phyloP scores from a whole-genome alignment of 2,329 filamentous ascomycete genomes.

The Talaromyces pinophilus region DNA sequence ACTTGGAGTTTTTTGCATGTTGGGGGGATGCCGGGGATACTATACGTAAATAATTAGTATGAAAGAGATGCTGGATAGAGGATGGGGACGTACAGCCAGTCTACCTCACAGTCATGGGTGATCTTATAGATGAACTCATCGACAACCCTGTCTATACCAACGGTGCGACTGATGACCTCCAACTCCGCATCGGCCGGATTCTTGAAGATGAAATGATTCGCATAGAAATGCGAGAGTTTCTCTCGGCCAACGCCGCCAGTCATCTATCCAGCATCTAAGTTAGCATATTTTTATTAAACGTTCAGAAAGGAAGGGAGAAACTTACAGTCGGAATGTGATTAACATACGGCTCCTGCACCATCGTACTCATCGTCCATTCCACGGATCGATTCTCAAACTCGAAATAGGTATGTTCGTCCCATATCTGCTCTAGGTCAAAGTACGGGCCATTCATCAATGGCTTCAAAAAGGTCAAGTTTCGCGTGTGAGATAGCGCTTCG shows the following conservation, averaged over 20 bases:
- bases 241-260: constrained; percentile 70
- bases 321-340: constrained; percentile 72
- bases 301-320: neutral
- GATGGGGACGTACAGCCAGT: constrained; percentile 62
- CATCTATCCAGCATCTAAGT: constrained; percentile 33
- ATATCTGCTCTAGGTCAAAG: constrained; percentile 75
- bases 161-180: constrained; percentile 69
- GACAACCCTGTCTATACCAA: constrained; percentile 70
- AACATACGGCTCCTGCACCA: constrained; percentile 77
- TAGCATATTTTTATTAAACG: neutral
- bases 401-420: constrained; percentile 74
- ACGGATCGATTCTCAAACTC: constrained; percentile 71
- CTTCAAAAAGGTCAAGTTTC: constrained; percentile 67
- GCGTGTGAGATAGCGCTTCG: constrained; percentile 66
- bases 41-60: neutral
- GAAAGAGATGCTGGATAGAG: neutral
- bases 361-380: constrained; percentile 74
- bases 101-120: constrained; percentile 63
- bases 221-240: constrained; percentile 67
- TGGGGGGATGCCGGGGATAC: constrained; percentile 59
- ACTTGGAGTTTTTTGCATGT: constrained; percentile 58
- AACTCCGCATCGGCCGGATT: constrained; percentile 69
- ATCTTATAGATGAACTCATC: constrained; percentile 69
- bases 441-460: constrained; percentile 62
- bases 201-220: constrained; percentile 71